phyloP scores from a whole-genome alignment of 1,284 basidiomycete genomes.

The Ustilago vetiveriae region DNA sequence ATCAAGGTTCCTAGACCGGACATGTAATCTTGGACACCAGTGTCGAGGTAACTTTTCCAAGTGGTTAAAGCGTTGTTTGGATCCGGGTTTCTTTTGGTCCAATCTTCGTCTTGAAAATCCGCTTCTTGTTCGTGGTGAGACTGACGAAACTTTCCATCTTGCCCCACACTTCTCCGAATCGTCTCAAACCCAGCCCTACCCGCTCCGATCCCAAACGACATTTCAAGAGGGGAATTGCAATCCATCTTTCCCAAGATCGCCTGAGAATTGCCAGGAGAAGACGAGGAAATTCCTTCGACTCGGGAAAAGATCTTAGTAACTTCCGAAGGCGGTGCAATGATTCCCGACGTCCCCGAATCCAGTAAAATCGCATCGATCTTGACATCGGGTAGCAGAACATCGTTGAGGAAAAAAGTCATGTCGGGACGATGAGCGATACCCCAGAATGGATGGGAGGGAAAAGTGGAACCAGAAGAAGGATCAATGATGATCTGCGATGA shows the following conservation, averaged over 20 bases:
- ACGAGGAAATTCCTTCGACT: background rate
- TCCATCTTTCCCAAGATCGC: slow-evolving; percentile 4
- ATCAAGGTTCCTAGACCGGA: background rate
- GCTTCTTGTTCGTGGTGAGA: background rate
- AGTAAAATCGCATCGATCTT: slow-evolving; percentile 26
- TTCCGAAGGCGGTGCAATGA: slow-evolving; percentile 25
- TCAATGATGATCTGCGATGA: slow-evolving; percentile 4
- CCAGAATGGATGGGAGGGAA: slow-evolving; percentile 21
- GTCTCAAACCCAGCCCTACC: background rate
- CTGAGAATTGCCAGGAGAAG: background rate
- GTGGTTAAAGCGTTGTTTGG: background rate
- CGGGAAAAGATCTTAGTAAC: slow-evolving; percentile 24
- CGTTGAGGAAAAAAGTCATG: slow-evolving; percentile 13
- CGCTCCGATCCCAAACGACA: slow-evolving; percentile 17
- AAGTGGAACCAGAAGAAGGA: slow-evolving; percentile 13
- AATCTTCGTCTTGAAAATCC: background rate
- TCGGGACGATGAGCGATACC: slow-evolving; percentile 32
- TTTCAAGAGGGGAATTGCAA: background rate
- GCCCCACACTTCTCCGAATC: background rate
- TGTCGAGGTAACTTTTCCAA: slow-evolving; percentile 17
- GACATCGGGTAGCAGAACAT: background rate
- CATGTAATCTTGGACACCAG: too few species aligned
- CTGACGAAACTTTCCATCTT: background rate
- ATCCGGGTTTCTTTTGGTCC: background rate
- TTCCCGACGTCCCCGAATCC: slow-evolving; percentile 30